A percentile compares a stretch with the other conserved stretches of the same genome.
phyloP scores from a whole-genome alignment of 2,329 filamentous ascomycete species.

The Calonectria crousiana region DNA sequence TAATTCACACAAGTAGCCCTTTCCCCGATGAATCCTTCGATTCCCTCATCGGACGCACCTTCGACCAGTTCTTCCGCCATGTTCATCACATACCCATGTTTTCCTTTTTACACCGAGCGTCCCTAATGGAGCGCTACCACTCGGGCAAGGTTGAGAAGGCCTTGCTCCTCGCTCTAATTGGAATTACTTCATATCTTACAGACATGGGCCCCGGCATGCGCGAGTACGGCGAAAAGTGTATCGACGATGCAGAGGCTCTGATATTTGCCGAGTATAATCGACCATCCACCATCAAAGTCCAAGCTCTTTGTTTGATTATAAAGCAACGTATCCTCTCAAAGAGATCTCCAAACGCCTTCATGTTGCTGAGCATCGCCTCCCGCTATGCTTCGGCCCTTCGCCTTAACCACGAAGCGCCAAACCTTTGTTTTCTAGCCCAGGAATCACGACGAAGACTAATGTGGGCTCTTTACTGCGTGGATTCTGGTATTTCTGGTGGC shows the following conservation, averaged over 20 bases:
- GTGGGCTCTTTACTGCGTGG: constrained; percentile 59
- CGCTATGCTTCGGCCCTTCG: constrained; percentile 57
- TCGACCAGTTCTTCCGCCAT: constrained; percentile 70
- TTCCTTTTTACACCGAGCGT: constrained; percentile 70
- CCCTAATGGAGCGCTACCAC: constrained; percentile 70
- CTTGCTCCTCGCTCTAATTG: constrained; percentile 66
- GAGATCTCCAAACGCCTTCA: constrained; percentile 58
- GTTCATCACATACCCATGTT: constrained; percentile 71
- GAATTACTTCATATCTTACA: constrained; percentile 67
- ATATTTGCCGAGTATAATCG: constrained; percentile 66
- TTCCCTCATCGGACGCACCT: constrained; percentile 63
- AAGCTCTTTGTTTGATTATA: constrained; percentile 59
- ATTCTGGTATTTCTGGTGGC: constrained; percentile 56
- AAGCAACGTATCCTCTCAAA: constrained; percentile 59
- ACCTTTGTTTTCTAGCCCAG: constrained; percentile 55
- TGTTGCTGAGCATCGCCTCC: constrained; percentile 58
- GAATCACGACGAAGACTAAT: constrained; percentile 58
- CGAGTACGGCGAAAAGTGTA: constrained; percentile 66
- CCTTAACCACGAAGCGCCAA: constrained; percentile 57
- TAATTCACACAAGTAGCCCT: constrained; percentile 44
- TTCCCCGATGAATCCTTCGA: constrained; percentile 60
- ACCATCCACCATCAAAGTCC: constrained; percentile 68
- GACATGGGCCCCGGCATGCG: constrained; percentile 65
- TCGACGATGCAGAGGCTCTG: constrained; percentile 66
- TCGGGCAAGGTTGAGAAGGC: constrained; percentile 67